Evolutionary conservation across 495 filamentous ascomycete species (phyloP), one percentile per base, ranked within the genome.

Genomic region (Chaetomium tenue): DNA sequence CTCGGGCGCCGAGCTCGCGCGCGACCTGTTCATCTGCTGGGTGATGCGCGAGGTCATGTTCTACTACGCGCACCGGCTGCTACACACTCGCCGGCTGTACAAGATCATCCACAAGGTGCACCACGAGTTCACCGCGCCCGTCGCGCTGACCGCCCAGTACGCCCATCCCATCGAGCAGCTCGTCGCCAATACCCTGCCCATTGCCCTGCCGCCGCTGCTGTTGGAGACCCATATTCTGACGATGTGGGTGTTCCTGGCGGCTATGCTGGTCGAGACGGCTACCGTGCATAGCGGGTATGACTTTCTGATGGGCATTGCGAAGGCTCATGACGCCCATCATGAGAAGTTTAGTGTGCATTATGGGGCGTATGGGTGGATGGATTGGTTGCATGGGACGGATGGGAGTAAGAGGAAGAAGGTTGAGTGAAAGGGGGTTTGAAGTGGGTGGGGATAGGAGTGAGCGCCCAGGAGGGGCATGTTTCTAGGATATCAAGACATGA

Each of bases 161-260:
- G 81, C 84, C 0, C 84, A 86, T 64, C 85, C 84, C 0, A 51
- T 85, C 20, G 86, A 87, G 73, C 82, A 86, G 61, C 63, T 87
- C 7, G 56, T 86, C 20, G 81, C 83, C 16, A 85, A 84, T 63
- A 75, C 76, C 20, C 70, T 87, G 12, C 83, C 85, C 2, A 77
- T 87, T 5, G 75, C 79, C 3, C 63, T 85, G 5, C 83, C 83
- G 13, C 77, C 81, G n/a, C 62, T 82, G 70, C 13, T 85, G 2
- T 51, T 84, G 33, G 56, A 71, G 8, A 73, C 74, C 15, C 81
- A 86, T 61, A 66, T 86, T 2, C 30, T 86, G 42, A 84, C 82
- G 0, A 79, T 83, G 61, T 84, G 81, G 82, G 58, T 69, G 5
- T 85, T 80, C 59, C 56, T 84, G 50, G 75, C 69, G 1, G 77